These are phyloP conservation scores for Plasmodium ovale DNA, from an alignment of 169 alveolate genomes.

Conservation along the genomic window DNA sequence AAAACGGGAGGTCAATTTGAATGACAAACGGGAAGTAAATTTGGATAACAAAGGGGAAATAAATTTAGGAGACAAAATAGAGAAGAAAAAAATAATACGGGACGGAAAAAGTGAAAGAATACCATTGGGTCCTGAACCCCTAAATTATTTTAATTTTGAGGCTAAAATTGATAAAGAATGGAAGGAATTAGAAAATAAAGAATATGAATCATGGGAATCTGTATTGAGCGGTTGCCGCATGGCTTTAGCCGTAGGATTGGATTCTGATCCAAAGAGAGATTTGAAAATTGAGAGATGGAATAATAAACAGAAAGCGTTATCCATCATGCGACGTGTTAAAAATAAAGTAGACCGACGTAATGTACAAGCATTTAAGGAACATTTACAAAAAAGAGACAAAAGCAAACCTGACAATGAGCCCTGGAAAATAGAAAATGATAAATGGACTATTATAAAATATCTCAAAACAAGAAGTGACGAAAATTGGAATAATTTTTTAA, in stretches of 20 bases:
- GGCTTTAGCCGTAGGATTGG: not conserved
- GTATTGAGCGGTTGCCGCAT: not conserved
- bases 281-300: slow-evolving; percentile 1
- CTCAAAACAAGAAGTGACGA: not conserved
- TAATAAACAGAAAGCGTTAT: not conserved
- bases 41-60: too few relatives aligned
- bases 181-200: slow-evolving; percentile 9
- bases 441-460: slow-evolving; percentile 8
- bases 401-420: not conserved
- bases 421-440: slow-evolving; percentile 1
- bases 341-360: not conserved
- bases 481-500: not conserved
- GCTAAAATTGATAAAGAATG: slow-evolving; percentile 1
- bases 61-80: not conserved
- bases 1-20: too few relatives aligned
- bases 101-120: not conserved
- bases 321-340: not conserved
- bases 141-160: slow-evolving; percentile 6
- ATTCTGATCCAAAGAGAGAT: not conserved
- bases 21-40: too few relatives aligned
- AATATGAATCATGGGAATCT: not conserved
- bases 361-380: not conserved
- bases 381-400: not conserved
- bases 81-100: not conserved
- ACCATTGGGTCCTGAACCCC: not conserved